phyloP scores from a whole-genome alignment of 2,329 filamentous ascomycete species.

The Cladosporium sp. region DNA sequence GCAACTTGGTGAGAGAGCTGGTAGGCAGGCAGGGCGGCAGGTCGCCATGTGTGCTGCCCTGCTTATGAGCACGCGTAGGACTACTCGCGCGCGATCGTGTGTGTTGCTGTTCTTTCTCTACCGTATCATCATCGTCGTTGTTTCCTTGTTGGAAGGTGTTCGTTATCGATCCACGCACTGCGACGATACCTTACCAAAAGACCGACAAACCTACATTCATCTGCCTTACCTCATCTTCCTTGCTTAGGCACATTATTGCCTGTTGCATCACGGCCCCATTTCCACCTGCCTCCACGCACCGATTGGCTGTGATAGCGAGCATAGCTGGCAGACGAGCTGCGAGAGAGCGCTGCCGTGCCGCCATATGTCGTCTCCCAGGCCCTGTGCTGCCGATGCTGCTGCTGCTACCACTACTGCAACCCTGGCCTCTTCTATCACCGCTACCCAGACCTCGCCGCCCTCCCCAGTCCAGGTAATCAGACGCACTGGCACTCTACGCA shows the following conservation, averaged over 20 bases:
- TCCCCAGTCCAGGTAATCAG: background rate
- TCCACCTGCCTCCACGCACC: background rate
- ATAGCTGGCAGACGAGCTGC: background rate
- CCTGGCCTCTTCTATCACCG: conserved; percentile 1
- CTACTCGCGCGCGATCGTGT: background rate
- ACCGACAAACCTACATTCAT: background rate
- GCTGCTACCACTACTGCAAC: conserved; percentile 3
- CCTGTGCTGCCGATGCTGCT: background rate
- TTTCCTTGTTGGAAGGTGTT: background rate
- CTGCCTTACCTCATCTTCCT: background rate
- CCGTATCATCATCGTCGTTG: background rate
- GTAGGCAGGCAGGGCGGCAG: background rate
- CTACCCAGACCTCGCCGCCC: background rate
- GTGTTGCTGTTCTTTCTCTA: background rate
- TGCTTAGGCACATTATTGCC: conserved; percentile 1
- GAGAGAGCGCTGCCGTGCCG: conserved; percentile 2
- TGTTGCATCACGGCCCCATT: conserved; percentile 11
- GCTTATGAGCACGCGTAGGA: conserved; percentile 1
- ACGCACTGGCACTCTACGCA: conserved; percentile 1
- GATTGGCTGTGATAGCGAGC: conserved; percentile 8
- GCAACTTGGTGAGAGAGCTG: background rate
- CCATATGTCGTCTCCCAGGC: background rate
- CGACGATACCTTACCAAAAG: background rate
- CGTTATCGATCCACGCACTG: background rate
- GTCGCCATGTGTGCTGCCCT: conserved; percentile 1